Base-by-base conservation (phyloP, 2,329 filamentous ascomycete species). In the Xylariomycetidae sp. region DNA sequence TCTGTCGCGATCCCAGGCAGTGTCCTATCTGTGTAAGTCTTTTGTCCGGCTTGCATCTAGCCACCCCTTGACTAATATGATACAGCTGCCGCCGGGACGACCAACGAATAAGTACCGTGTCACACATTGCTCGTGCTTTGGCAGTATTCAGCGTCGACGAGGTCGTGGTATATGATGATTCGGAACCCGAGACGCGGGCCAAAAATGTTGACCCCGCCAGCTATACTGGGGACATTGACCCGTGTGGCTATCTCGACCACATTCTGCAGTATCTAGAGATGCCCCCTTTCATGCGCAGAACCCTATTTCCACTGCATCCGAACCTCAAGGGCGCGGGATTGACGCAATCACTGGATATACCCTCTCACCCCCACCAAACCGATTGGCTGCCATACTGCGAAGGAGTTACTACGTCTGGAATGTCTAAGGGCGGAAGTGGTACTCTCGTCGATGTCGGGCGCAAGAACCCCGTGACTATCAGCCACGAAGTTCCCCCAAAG, bases 141-240 rank as follows among this genome's bases (percentile, higher is more conserved):
- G 83, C 85, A 41, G 82, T 94, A 42, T 94, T 92, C 62, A 82
- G 77, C 51, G 74, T 94, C 46, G 88, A 94, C 55, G 88, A 94
- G 62, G 72, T 94, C 18, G 71, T 94, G 31, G 66, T 94, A 34
- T 94, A 85, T 58, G 80, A 90, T 53, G 88, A 94, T 60, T 70
- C 69, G 22, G 70, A 70, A 3, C 31, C 49, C 6, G 61, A 68
- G 11, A 51, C 66, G 19, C 70, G 71, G 19, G 62, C 67, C 18
- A 57, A 58, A 14, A 61, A 61, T 34, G 65, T 72, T 31, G 72
- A 78, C 46, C 65, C 67, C 31, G 59, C 67, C 30, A 59, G 66
- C 49, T 72, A 79, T 62, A 88, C 83, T 1, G 84, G 80, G 42
- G 84, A 80, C 53, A 69, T 77, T 11, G 82, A 92, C 51, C 86